Conservation (phyloP, 2,329 filamentous ascomycete species). For the Claviceps sp. region DNA sequence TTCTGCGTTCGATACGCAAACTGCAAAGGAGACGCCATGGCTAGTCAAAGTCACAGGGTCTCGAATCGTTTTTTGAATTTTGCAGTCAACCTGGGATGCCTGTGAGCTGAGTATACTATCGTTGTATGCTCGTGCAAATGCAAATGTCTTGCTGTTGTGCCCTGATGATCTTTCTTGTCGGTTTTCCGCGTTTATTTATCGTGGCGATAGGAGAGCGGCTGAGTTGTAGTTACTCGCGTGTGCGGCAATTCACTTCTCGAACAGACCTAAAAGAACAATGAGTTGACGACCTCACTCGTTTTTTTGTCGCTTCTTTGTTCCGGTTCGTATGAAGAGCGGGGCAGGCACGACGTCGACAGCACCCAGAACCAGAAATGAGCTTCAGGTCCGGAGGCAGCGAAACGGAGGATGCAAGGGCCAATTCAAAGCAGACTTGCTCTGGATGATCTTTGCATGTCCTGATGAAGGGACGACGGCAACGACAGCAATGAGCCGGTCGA, state of each 20-base stretch:
- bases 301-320: slow-evolving; percentile 2
- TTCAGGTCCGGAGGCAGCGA: not conserved
- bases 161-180: not conserved
- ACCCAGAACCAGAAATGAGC: not conserved
- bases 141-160: not conserved
- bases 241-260: not conserved
- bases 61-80: slow-evolving; percentile 9
- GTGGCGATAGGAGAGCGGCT: not conserved
- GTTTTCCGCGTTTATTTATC: not conserved
- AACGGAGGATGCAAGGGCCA: not conserved
- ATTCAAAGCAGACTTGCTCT: not conserved
- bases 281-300: not conserved
- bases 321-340: not conserved
- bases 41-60: slow-evolving; percentile 75
- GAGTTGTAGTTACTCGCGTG: not conserved
- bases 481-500: not conserved
- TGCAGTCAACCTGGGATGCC: slow-evolving; percentile 13
- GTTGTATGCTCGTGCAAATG: slow-evolving; percentile 1
- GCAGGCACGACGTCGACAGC: not conserved
- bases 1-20: slow-evolving; percentile 96
- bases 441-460: slow-evolving; percentile 1
- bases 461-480: not conserved
- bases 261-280: not conserved
- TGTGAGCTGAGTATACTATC: not conserved
- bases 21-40: slow-evolving; percentile 87